Percentiles rank a stretch among this genome's conserved stretches.
Evolutionary conservation across 2,329 filamentous ascomycete species (phyloP).

Genomic region (Phaeosphaeria sp.): DNA sequence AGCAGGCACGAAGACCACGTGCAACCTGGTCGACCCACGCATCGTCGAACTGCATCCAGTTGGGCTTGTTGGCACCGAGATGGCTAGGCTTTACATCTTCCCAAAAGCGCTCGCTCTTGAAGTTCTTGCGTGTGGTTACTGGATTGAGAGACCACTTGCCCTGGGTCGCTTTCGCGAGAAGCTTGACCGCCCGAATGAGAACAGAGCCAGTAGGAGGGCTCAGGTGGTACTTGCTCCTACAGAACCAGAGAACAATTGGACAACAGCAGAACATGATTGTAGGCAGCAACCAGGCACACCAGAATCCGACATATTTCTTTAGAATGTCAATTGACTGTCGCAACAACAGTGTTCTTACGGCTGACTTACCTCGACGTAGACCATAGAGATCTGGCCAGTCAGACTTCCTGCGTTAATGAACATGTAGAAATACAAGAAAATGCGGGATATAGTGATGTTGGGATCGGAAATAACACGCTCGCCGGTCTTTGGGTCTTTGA

Average conservation of each 20-base stretch:
- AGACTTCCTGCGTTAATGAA: slow-evolving; percentile 65
- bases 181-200: slow-evolving; percentile 68
- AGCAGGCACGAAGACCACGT: slow-evolving; percentile 48
- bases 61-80: slow-evolving; percentile 63
- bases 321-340: no score
- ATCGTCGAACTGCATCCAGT: slow-evolving; percentile 84
- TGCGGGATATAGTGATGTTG: slow-evolving; percentile 69
- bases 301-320: slow-evolving; percentile 64
- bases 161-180: slow-evolving; percentile 68
- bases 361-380: slow-evolving; percentile 67
- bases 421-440: slow-evolving; percentile 61
- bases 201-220: slow-evolving; percentile 75
- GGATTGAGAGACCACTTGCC: slow-evolving; percentile 69
- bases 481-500: slow-evolving; percentile 60
- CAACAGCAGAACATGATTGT: slow-evolving; percentile 69
- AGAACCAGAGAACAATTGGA: slow-evolving; percentile 65
- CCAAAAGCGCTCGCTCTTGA: slow-evolving; percentile 67
- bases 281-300: slow-evolving; percentile 72
- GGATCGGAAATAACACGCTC: slow-evolving; percentile 75
- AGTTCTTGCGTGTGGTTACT: slow-evolving; percentile 63
- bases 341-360: no score
- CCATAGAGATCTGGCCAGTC: slow-evolving; percentile 74
- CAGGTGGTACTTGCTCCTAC: slow-evolving; percentile 67
- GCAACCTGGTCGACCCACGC: slow-evolving; percentile 72
- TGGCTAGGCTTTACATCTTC: slow-evolving; percentile 71